phyloP scores from a whole-genome alignment of 2,329 filamentous ascomycete species.

The Daldinia sp. region DNA sequence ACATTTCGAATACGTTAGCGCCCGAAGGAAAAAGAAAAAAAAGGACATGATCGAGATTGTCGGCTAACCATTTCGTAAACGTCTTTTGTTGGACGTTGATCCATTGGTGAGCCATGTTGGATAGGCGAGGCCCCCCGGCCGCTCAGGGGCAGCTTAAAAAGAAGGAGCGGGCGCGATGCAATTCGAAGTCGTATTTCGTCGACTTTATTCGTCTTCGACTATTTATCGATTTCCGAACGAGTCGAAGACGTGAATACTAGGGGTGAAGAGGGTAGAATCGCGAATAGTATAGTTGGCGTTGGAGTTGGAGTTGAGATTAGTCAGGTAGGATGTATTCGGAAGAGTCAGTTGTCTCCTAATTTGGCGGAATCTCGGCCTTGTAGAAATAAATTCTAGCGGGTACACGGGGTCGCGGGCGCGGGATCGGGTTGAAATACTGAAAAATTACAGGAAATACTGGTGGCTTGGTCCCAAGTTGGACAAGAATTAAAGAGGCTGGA shows the following conservation, averaged over 20 bases:
- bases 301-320: constrained; percentile 48
- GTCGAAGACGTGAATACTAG: constrained; percentile 45
- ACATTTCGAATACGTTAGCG: constrained; percentile 39
- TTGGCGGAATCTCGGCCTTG: constrained; percentile 36
- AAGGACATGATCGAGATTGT: constrained; percentile 1
- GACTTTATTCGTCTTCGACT: constrained; percentile 46
- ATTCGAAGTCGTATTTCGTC: constrained; percentile 47
- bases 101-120: constrained; percentile 74
- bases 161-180: constrained; percentile 51
- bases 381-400: constrained; percentile 31
- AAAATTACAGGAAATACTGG: neutral
- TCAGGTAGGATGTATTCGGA: constrained; percentile 31
- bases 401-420: neutral
- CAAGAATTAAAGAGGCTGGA: neutral
- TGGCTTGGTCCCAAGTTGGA: neutral
- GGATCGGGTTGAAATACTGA: constrained; percentile 3
- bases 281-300: no score
- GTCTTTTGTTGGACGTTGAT: constrained; percentile 95
- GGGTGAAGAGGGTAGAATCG: constrained; percentile 49
- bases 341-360: constrained; percentile 16
- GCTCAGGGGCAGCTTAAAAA: constrained; percentile 58
- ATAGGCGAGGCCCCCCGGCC: constrained; percentile 50
- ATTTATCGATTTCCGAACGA: constrained; percentile 34
- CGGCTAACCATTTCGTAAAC: constrained; percentile 90
- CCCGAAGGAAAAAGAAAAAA: neutral